Base-by-base conservation (phyloP, 495 filamentous ascomycete species). In the Paragyromitra xinjiangensis region DNA sequence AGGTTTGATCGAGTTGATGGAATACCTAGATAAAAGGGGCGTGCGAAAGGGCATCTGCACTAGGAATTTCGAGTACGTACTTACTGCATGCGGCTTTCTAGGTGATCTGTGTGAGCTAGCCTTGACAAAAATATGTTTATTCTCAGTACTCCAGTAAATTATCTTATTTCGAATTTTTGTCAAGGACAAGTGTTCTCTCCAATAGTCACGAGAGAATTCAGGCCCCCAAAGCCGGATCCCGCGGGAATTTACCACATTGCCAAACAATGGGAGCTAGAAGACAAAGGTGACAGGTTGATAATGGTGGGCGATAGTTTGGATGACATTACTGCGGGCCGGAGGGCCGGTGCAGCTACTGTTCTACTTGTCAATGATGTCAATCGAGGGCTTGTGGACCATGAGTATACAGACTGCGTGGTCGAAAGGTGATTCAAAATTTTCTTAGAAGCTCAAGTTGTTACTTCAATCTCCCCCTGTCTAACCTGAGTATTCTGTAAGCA, bases 221-320 rank as follows among this genome's bases (percentile, higher is more conserved):
- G 84, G 56, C 94, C 87, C 65, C 93, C 95, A 34, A 98, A 98
- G 85, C 95, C 95, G 0, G 88, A 93, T 80, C 95, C 95, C 0
- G 94, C 93, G 0, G 94, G 93, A 0, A 92, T 98, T 56, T 81
- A 94, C 83, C 89, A 94, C 80, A 97, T 98, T 75, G 93, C 93
- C 0, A 84, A 85, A 56, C 83, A 85, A 66, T 98, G 94, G 94
- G 89, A 88, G 24, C 44, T 73, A 7, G 51, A 56, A 12, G 76
- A 74, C 14, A 80, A 79, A 73, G 81, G 71, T 2, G 61, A 64
- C 50, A 69, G 68, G 3, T 64, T 85, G 67, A 84, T 85, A 50
- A 85, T 85, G 84, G 84, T 85, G 26, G 95, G 95, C 6, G 95
- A 99, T 81, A 94, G 91, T 66, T 88, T 96, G 65, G 95, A 99